phyloP scores from a whole-genome alignment of 176 grass and related monocot genomes.

The Oryza glumipatula region DNA sequence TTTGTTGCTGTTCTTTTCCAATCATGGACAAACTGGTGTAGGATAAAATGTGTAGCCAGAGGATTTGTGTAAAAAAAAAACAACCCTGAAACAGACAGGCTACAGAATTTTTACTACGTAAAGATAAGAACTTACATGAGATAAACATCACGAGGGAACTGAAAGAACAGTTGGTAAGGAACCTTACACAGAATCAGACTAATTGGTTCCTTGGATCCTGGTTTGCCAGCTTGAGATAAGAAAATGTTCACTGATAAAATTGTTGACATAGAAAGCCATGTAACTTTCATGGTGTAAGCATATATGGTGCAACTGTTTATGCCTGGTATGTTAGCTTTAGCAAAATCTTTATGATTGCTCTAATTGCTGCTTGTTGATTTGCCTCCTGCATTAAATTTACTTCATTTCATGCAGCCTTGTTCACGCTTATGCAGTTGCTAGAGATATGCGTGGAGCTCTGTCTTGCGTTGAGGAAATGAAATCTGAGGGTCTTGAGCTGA shows the following conservation, averaged over 20 bases:
- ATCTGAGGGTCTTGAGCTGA: constrained; percentile 74
- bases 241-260: constrained; percentile 13
- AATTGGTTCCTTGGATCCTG: not conserved
- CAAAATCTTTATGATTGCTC: constrained; percentile 27
- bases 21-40: constrained; percentile 20
- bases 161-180: not conserved
- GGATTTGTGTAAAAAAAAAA: not conserved
- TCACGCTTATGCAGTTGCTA: constrained; percentile 99
- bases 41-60: constrained; percentile 18
- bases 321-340: not conserved
- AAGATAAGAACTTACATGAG: constrained; percentile 22
- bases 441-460: constrained; percentile 90
- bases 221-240: not conserved
- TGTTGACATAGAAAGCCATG: not conserved
- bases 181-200: constrained; percentile 3
- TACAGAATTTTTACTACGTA: constrained; percentile 8
- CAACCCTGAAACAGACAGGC: not conserved
- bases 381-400: constrained; percentile 63
- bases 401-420: constrained; percentile 99
- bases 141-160: not conserved
- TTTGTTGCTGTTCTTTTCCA: constrained; percentile 6
- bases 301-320: not conserved
- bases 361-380: constrained; percentile 22
- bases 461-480: constrained; percentile 94
- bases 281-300: not conserved